Evolutionary conservation across 202 grass and related monocot genomes (phyloP), one percentile per base, ranked within the genome.

Genomic region (Tripidium arundinaceum): DNA sequence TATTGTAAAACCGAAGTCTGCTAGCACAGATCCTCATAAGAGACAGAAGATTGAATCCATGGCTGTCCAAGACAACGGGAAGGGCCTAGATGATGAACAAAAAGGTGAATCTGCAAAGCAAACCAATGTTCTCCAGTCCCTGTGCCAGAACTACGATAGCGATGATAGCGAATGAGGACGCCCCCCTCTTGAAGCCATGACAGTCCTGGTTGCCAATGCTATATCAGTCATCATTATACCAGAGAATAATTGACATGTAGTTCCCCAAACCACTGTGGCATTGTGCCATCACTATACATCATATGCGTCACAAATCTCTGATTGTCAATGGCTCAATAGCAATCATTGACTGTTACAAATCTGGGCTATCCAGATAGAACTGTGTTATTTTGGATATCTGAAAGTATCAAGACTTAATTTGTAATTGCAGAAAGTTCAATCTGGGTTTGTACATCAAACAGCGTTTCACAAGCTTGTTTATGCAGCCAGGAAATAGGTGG

Each of bases 161-260:
- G 86, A 83, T 74, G 86, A 92, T 69, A 90, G 83, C 70, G 75
- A 90, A 45, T 83, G 75, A 80, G n/a, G n/a, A n/a, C n/a, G n/a
- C n/a, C n/a, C n/a, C n/a, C n/a, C n/a, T n/a, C n/a, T n/a, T 22
- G 24, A 38, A 55, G 39, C 28, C 27, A 29, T 62, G 26, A 29
- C 15, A 34, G 80, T 63, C 11, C 1, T 42, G 24, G 11, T 71
- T 14, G 3, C 25, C 65, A 24, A 6, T 2, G 60, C 15, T 43
- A 60, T 67, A 68, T 22, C 47, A 68, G 42, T 24, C 62, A 75
- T 59, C 37, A 43, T 57, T 64, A 9, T n/a, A 38, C 9, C 7
- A 11, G 68, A 62, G 58, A 69, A 38, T 22, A 38, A 38, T 2
- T 24, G 29, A 24, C 71, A 57, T 37, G 10, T 52, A 34, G 37